phyloP scores from a whole-genome alignment of 176 grass and related monocot species.

The Zea luxurians region DNA sequence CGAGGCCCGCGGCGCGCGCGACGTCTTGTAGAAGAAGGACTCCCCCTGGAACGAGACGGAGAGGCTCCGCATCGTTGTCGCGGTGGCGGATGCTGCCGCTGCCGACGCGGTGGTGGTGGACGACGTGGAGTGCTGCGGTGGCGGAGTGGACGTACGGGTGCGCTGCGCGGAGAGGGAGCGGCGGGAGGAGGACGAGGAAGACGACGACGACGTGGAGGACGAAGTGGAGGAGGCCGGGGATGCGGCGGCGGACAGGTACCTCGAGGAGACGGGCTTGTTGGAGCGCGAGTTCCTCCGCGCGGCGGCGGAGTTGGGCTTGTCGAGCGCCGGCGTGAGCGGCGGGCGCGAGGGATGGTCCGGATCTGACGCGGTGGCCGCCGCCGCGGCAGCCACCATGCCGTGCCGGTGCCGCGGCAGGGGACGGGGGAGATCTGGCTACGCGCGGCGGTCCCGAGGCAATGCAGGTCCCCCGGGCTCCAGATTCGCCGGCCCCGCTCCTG shows the following conservation, averaged over 20 bases:
- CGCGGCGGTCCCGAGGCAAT: conserved; percentile 45
- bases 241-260: conserved; percentile 49
- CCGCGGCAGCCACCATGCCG: conserved; percentile 66
- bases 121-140: conserved; percentile 55
- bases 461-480: conserved; percentile 42
- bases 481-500: conserved; percentile 24
- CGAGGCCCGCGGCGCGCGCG: conserved; percentile 53
- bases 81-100: conserved; percentile 30
- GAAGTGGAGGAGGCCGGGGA: conserved; percentile 56
- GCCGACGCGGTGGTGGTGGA: conserved; percentile 27
- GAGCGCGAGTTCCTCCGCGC: conserved; percentile 39
- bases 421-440: conserved; percentile 43
- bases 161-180: conserved; percentile 67
- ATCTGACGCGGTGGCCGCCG: conserved; percentile 60
- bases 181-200: conserved; percentile 53
- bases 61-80: conserved; percentile 83
- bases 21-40: conserved; percentile 91
- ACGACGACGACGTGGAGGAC: conserved; percentile 45
- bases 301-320: conserved; percentile 58
- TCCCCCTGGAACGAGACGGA: conserved; percentile 96
- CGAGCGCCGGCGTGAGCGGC: conserved; percentile 57
- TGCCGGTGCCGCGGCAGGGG: conserved; percentile 34
- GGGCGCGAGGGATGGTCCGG: conserved; percentile 43
- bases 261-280: conserved; percentile 58
- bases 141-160: conserved; percentile 54